phyloP scores from a whole-genome alignment of 495 filamentous ascomycete species.

The Podospora anserina region DNA sequence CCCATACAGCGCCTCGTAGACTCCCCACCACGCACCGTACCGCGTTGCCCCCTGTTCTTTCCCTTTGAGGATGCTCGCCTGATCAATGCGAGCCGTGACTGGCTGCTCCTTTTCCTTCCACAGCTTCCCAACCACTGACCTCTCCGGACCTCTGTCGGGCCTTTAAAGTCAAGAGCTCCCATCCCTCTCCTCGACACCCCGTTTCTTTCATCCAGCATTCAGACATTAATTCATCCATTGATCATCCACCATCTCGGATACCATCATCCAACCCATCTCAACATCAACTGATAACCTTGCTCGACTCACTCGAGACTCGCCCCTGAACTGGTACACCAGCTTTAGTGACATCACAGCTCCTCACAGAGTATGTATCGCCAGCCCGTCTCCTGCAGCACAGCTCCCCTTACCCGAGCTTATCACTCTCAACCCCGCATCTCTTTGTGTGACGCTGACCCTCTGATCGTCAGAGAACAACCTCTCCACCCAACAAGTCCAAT shows the following conservation, averaged over 20 bases:
- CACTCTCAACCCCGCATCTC: slow-evolving; percentile 18
- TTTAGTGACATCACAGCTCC: slow-evolving; percentile 14
- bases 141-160: background rate
- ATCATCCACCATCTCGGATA: slow-evolving; percentile 6
- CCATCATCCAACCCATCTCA: slow-evolving; percentile 1
- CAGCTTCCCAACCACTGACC: slow-evolving; percentile 4
- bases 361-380: background rate
- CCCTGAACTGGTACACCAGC: background rate
- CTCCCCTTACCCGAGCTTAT: background rate
- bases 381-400: background rate
- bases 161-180: slow-evolving; percentile 29
- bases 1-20: slow-evolving; percentile 22
- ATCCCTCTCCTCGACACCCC: background rate
- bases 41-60: slow-evolving; percentile 27
- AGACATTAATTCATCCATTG: background rate
- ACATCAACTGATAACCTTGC: background rate
- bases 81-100: slow-evolving; percentile 27
- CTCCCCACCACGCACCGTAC: slow-evolving; percentile 12
- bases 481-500: background rate
- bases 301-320: background rate
- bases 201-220: slow-evolving; percentile 11
- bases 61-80: slow-evolving; percentile 33
- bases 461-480: background rate
- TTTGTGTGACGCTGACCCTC: background rate
- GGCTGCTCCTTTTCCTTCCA: slow-evolving; percentile 12